These are phyloP conservation scores for Aspergillus taichungensis DNA, from an alignment of 495 filamentous ascomycete species.

Conservation along the genomic window DNA sequence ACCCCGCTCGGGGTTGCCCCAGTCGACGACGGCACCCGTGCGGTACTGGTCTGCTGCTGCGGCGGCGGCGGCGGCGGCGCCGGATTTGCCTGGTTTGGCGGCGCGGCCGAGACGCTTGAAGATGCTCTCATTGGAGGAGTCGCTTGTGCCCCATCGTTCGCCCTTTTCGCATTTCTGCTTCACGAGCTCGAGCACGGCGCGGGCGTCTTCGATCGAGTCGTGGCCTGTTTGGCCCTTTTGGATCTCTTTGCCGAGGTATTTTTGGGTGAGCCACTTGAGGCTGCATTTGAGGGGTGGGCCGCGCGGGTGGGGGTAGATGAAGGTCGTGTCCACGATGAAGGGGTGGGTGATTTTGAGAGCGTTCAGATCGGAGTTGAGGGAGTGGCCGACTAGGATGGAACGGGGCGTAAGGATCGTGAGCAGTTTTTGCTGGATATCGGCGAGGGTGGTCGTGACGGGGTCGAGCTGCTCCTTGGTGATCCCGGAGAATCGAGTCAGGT, in stretches of 20 bases:
- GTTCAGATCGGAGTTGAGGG: slow-evolving; percentile 78
- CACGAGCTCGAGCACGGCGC: slow-evolving; percentile 81
- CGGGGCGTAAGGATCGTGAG: slow-evolving; percentile 61
- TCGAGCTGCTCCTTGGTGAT: slow-evolving; percentile 79
- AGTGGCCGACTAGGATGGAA: slow-evolving; percentile 83
- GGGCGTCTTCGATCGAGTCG: slow-evolving; percentile 86
- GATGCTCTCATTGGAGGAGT: slow-evolving; percentile 68
- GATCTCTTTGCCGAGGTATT: slow-evolving; percentile 74
- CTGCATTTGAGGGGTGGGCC: slow-evolving; percentile 65
- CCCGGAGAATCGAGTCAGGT: slow-evolving; percentile 80
- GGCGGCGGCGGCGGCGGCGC: slow-evolving; percentile 36
- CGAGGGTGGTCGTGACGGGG: slow-evolving; percentile 70
- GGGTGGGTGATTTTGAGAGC: slow-evolving; percentile 83
- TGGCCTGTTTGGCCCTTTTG: slow-evolving; percentile 76
- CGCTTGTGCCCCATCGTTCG: slow-evolving; percentile 67
- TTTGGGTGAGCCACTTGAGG: slow-evolving; percentile 74
- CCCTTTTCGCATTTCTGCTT: slow-evolving; percentile 94
- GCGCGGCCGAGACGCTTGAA: slow-evolving; percentile 71
- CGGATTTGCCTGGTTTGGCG: slow-evolving; percentile 40
- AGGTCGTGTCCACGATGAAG: slow-evolving; percentile 80
- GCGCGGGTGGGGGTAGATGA: slow-evolving; percentile 76
- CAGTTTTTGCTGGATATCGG: slow-evolving; percentile 73
- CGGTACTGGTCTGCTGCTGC: slow-evolving; percentile 25
- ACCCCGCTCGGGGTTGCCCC: slow-evolving; percentile 69
- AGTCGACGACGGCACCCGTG: slow-evolving; percentile 78